Conservation (phyloP, 2,329 filamentous ascomycete genomes). For the Penicillium olsonii region DNA sequence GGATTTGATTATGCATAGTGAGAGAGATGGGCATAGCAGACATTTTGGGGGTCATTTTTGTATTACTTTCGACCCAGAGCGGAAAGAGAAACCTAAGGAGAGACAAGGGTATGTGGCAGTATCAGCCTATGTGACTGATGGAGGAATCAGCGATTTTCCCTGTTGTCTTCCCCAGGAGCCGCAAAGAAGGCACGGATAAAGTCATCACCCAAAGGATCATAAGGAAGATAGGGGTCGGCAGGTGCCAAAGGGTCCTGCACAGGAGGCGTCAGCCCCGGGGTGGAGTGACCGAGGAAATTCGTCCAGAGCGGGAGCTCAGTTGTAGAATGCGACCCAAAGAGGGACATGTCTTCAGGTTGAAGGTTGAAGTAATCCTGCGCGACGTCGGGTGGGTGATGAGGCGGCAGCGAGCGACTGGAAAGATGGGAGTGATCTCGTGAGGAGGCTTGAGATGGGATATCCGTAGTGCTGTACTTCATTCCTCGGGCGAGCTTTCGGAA, state of each 20-base stretch:
- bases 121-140: not conserved
- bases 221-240: not conserved
- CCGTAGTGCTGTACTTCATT: slow-evolving; percentile 16
- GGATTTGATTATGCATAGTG: not conserved
- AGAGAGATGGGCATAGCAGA: not conserved
- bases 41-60: not conserved
- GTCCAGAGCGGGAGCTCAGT: not conserved
- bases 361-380: not conserved
- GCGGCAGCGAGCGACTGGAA: not conserved
- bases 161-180: not conserved
- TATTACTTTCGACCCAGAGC: not conserved
- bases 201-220: slow-evolving; percentile 1
- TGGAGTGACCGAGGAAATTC: not conserved
- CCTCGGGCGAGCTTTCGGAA: slow-evolving; percentile 22
- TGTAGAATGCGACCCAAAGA: not conserved
- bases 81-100: not conserved
- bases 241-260: not conserved
- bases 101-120: too few species aligned
- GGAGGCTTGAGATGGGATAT: not conserved
- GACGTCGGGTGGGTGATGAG: not conserved
- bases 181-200: slow-evolving; percentile 1
- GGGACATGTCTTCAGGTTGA: not conserved
- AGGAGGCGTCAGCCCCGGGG: not conserved
- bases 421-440: not conserved
- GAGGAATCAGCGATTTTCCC: not conserved